A percentile compares a stretch with the other conserved stretches of the same genome.
These are phyloP conservation scores for Globisporangium heterothallicum DNA, from an alignment of 352 stramenopile genomes.

Conservation along the genomic window DNA sequence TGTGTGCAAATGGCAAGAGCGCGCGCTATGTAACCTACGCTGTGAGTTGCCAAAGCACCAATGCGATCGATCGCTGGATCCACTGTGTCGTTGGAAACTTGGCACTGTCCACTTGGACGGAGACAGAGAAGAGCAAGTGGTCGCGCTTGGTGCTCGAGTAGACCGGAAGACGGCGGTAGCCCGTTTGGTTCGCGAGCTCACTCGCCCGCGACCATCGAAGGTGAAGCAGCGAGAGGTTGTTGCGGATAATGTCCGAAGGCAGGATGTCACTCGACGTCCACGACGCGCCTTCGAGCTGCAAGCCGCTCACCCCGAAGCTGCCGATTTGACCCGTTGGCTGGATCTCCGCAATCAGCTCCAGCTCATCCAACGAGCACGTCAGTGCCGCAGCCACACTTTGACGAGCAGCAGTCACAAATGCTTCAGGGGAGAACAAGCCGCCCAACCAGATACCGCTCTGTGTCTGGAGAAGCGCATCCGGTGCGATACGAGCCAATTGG, in stretches of 20 bases:
- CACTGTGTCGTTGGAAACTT: conserved; percentile 60
- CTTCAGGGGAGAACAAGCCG: conserved; percentile 90
- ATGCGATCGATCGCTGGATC: conserved; percentile 76
- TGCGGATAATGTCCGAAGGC: conserved; percentile 73
- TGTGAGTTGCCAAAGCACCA: conserved; percentile 74
- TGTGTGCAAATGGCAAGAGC: no score
- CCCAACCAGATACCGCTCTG: conserved; percentile 81
- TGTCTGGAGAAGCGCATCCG: conserved; percentile 30
- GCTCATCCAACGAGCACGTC: conserved; percentile 84
- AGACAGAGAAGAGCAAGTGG: conserved; percentile 80
- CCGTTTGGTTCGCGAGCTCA: conserved; percentile 17
- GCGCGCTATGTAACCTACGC: conserved; percentile 14
- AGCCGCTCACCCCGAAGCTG: conserved; percentile 56
- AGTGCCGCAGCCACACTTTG: conserved; percentile 82
- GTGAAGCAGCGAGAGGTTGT: conserved; percentile 56
- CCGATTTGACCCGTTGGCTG: conserved; percentile 25
- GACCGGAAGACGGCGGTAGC: conserved; percentile 62
- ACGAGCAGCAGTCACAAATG: conserved; percentile 89
- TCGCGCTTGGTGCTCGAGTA: conserved; percentile 79
- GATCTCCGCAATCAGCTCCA: conserved; percentile 78
- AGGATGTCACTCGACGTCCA: conserved; percentile 66
- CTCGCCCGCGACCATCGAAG: conserved; percentile 58
- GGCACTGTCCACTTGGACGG: conserved; percentile 42
- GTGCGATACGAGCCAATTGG: conserved; percentile 34
- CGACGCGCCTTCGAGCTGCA: conserved; percentile 80